Evolutionary conservation across 352 stramenopile species (phyloP).

Genomic region (Globisporangium cystogenes): DNA sequence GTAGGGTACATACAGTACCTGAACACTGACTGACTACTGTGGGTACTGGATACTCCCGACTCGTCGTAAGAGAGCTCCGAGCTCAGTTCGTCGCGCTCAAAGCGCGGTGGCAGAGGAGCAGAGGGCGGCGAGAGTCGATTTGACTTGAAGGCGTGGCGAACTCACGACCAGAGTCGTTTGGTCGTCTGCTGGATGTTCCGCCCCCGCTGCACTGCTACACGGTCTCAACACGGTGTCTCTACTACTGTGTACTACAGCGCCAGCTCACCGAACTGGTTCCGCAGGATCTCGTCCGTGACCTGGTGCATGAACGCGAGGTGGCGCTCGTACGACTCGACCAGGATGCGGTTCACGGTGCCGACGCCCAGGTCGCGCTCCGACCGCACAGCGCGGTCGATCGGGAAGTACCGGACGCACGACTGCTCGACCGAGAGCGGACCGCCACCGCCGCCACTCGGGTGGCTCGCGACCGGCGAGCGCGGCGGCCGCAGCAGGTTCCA

Average conservation of each 20-base stretch:
- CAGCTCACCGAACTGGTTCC: neutral
- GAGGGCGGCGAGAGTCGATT: no score
- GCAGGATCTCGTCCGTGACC: slow-evolving; percentile 30
- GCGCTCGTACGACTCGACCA: slow-evolving; percentile 38
- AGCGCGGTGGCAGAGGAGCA: no score
- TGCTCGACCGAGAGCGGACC: slow-evolving; percentile 6
- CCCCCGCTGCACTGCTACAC: neutral
- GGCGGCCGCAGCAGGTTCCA: slow-evolving; percentile 13
- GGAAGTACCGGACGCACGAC: slow-evolving; percentile 3
- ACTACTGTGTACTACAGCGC: no score
- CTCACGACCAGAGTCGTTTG: no score
- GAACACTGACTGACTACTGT: no score
- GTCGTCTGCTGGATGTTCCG: neutral
- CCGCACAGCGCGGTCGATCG: neutral
- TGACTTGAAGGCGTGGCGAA: no score
- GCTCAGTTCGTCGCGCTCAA: no score
- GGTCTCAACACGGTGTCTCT: neutral
- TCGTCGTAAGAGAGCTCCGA: no score
- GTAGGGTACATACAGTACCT: no score
- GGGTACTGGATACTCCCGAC: no score
- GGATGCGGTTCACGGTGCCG: slow-evolving; percentile 37
- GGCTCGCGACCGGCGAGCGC: neutral
- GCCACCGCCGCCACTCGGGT: neutral
- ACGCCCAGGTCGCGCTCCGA: slow-evolving; percentile 15
- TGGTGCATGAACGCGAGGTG: slow-evolving; percentile 6